These are phyloP conservation scores for Ascochyta clinopodiicola DNA, from an alignment of 2,329 filamentous ascomycete genomes.

Conservation along the genomic window DNA sequence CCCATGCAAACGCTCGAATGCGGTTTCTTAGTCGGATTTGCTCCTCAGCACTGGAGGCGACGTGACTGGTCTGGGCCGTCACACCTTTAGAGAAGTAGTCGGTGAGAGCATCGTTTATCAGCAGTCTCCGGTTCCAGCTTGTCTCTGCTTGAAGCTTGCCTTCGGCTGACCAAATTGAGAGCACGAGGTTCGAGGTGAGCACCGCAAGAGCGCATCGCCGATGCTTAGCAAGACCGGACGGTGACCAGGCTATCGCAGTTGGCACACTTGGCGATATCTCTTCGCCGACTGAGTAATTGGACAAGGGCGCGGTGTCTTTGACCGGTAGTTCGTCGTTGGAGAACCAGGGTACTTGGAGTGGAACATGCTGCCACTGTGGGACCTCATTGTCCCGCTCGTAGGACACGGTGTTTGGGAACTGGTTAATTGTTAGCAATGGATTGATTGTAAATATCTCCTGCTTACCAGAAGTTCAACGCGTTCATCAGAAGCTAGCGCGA, in stretches of 20 bases:
- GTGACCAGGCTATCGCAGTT: constrained; percentile 62
- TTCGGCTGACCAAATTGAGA: constrained; percentile 63
- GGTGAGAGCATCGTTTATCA: constrained; percentile 60
- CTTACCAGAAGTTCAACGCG: constrained; percentile 60
- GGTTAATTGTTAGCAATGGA: constrained; percentile 4
- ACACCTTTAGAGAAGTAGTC: constrained; percentile 43
- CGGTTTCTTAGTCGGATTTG: constrained; percentile 45
- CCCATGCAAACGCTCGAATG: constrained; percentile 54
- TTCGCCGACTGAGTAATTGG: constrained; percentile 63
- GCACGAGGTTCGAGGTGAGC: constrained; percentile 62
- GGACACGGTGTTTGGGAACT: constrained; percentile 45
- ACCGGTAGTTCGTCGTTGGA: constrained; percentile 56
- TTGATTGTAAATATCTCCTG: background rate
- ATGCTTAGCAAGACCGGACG: constrained; percentile 62
- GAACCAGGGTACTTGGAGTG: constrained; percentile 60
- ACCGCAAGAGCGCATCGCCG: constrained; percentile 62
- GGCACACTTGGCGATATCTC: constrained; percentile 63
- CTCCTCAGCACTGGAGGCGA: constrained; percentile 37
- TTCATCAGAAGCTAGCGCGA: constrained; percentile 64
- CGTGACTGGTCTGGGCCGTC: constrained; percentile 22
- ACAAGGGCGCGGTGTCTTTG: constrained; percentile 54
- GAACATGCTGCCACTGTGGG: constrained; percentile 46
- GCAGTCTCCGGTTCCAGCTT: constrained; percentile 59
- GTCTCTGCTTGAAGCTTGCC: constrained; percentile 50
- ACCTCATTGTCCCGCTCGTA: constrained; percentile 38